A percentile compares a stretch with the other conserved stretches of the same genome.
Conservation (phyloP, 164 flowering plant species). For the Echeveria elegans region DNA sequence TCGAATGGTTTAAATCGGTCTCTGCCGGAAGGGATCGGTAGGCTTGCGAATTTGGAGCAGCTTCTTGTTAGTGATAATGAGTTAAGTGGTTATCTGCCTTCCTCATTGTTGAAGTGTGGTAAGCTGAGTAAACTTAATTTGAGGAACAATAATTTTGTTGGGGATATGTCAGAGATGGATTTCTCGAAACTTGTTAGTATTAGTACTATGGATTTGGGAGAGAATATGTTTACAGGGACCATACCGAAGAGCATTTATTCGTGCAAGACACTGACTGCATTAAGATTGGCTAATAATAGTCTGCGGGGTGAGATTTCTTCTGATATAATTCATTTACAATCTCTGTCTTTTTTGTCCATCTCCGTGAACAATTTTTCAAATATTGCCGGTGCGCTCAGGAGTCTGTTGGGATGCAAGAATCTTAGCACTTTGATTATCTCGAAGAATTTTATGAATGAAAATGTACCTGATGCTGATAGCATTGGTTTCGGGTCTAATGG, state of each 20-base stretch:
- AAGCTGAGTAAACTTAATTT: conserved; percentile 28
- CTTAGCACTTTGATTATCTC: conserved; percentile 37
- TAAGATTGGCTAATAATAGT: conserved; percentile 35
- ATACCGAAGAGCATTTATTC: conserved; percentile 41
- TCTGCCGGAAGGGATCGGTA: conserved; percentile 37
- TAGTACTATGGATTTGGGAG: conserved; percentile 39
- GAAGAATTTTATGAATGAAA: conserved; percentile 32
- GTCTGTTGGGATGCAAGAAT: conserved; percentile 30
- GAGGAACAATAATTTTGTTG: conserved; percentile 29
- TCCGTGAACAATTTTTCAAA: conserved; percentile 40
- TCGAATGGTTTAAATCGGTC: conserved; percentile 30
- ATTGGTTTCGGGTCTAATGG: conserved; percentile 15
- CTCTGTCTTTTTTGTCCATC: conserved; percentile 43
- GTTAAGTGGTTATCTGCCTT: conserved; percentile 41
- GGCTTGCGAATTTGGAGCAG: conserved; percentile 28
- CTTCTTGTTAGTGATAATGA: conserved; percentile 36
- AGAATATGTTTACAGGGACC: conserved; percentile 39
- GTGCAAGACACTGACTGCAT: conserved; percentile 41
- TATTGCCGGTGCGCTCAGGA: conserved; percentile 29
- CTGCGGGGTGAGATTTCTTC: conserved; percentile 40
- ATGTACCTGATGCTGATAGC: conserved; percentile 26
- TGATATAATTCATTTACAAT: conserved; percentile 23
- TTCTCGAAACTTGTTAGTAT: conserved; percentile 34
- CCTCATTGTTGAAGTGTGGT: conserved; percentile 35
- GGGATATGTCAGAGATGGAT: conserved; percentile 30